Base-by-base conservation (phyloP, 1,284 basidiomycete genomes). In the Moesziomyces sp. region DNA sequence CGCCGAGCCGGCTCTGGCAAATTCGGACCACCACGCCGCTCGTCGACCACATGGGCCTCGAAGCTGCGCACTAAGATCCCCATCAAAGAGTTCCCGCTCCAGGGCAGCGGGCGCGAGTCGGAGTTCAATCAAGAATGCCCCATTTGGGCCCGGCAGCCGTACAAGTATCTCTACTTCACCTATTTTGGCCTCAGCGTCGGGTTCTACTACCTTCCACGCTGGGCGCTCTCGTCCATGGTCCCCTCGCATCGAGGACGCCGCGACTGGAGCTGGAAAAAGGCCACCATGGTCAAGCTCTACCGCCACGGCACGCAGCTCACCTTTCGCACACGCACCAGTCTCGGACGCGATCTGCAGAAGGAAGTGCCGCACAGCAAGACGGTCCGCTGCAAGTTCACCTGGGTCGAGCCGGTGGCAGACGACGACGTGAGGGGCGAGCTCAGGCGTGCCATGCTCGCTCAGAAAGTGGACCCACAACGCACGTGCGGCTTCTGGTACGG, bases 401-500 rank as follows among this genome's bases (percentile, higher is more conserved):
- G 79, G 77, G 64, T 83, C 26, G 61, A 78, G 19, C 73, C 75
- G 6, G 50, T 65, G 21, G 57, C 35, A 21, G 74, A 76, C 10
- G 49, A 26, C 11, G 65, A 77, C 38, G 64, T 80, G 14, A 52
- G 65, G 5, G 81, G 81, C 9, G 81, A 83, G 52, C 42, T 83
- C n/a, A 23, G 54, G 26, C 60, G 78, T 5, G 77, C 77, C 16
- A 75, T 79, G 72, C 14, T 58, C 44, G 14, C 66, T 38, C 81
- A 83, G 52, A 58, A 59, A 45, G 64, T 78, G 19, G 23, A 55
- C 5, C 42, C 71, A 4, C 60, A 50, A 35, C 52, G 70, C 10
- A 77, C 75, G 10, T 78, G 75, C 35, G 81, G 81, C 11, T 83
- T 78, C 44, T 83, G 80, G 77, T 77, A 75, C 40, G 70, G 75